A percentile compares a stretch with the other conserved stretches of the same genome.
These are phyloP conservation scores for Pseudonitzschia multiseries DNA, from an alignment of 108 stramenopile genomes.

Conservation along the genomic window DNA sequence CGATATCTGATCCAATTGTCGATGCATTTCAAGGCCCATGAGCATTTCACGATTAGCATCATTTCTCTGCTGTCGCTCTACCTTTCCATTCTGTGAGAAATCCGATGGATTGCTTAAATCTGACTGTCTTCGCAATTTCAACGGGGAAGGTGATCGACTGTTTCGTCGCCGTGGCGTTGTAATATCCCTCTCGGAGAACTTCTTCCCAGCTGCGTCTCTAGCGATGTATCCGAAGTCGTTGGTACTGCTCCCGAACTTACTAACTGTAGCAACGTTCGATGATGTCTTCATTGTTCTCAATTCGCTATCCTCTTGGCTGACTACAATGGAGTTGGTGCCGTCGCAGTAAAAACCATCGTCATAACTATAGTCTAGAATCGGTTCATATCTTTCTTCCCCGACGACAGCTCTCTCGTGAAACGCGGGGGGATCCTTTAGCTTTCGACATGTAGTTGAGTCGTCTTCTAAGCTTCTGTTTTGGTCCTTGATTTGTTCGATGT, in stretches of 20 bases:
- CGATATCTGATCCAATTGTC: not conserved
- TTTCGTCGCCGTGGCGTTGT: constrained; percentile 9
- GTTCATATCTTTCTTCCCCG: not conserved
- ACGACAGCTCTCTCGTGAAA: not conserved
- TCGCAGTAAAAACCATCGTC: not conserved
- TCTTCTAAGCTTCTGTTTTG: not conserved
- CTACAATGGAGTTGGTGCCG: constrained; percentile 2
- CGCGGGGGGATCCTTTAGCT: too few species aligned
- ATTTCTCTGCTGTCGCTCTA: not conserved
- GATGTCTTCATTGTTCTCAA: not conserved
- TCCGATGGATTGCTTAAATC: not conserved
- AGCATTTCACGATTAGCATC: constrained; percentile 3
- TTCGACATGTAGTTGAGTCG: too few species aligned
- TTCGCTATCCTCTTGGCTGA: not conserved
- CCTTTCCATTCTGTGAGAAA: not conserved
- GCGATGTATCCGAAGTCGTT: not conserved
- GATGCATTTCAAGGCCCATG: constrained; percentile 1
- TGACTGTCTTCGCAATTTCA: not conserved
- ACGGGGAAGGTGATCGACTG: constrained; percentile 10
- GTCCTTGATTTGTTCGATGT: not conserved
- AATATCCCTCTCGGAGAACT: not conserved
- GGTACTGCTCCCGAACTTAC: not conserved
- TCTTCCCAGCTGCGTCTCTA: not conserved
- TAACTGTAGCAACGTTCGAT: not conserved
- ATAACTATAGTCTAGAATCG: not conserved